Conservation (phyloP, 179 eudicot genomes). For the Sideroxylon spinosum region DNA sequence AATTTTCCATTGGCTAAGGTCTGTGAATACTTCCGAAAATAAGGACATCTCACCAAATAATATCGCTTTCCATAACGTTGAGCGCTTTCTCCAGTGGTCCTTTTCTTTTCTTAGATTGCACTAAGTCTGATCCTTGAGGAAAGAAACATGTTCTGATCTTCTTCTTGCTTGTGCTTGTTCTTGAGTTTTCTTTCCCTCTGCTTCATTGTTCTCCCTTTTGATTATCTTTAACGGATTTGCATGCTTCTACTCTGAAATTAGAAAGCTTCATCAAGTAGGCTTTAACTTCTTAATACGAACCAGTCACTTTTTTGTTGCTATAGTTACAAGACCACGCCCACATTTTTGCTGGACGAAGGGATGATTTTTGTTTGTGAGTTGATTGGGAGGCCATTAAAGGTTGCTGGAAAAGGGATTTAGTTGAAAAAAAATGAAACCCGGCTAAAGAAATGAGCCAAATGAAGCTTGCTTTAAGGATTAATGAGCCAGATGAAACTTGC, state of each 20-base stretch:
- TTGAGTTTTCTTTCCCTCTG: background rate
- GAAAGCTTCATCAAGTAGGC: slow-evolving; percentile 8
- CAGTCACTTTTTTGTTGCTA: background rate
- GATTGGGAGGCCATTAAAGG: too few species aligned
- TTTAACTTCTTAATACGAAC: slow-evolving; percentile 22
- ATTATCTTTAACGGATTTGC: background rate
- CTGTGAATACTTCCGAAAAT: background rate
- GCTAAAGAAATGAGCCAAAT: too few species aligned
- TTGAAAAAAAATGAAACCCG: too few species aligned
- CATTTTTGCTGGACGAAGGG: background rate
- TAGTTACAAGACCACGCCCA: slow-evolving; percentile 12
- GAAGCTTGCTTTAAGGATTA: too few species aligned
- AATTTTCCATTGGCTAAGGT: slow-evolving; percentile 4
- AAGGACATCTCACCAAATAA: slow-evolving; percentile 14
- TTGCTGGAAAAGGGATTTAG: too few species aligned
- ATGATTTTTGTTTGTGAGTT: background rate
- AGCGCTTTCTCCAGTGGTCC: background rate
- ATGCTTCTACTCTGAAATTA: background rate
- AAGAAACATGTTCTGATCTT: slow-evolving; percentile 10
- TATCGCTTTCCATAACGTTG: slow-evolving; percentile 14
- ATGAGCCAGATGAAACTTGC: too few species aligned
- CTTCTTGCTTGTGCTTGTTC: background rate
- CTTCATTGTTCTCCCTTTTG: background rate
- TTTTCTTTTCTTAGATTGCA: too few species aligned
- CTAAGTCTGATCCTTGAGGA: background rate